Conservation (phyloP, 805 yeast species). For the Brettanomyces naardenensis region DNA sequence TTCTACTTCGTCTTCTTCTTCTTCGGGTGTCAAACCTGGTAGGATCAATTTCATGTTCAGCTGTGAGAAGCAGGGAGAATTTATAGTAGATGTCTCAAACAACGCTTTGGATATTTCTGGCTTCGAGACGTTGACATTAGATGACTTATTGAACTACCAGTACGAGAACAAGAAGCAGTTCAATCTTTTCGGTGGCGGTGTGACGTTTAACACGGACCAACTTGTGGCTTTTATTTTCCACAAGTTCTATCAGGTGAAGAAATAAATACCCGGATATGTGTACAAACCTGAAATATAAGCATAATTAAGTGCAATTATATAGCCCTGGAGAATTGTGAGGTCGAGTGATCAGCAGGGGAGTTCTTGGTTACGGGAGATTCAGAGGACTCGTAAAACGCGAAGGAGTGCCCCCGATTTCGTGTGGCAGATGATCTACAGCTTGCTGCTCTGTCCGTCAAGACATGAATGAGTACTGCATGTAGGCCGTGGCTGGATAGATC, state of each 20-base stretch:
- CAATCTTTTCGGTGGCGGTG: conserved; percentile 59
- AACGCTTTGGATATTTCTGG: conserved; percentile 21
- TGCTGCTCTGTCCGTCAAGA: no score
- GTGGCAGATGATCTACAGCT: no score
- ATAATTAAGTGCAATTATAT: no score
- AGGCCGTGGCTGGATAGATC: no score
- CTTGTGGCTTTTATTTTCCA: conserved; percentile 63
- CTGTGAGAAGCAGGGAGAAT: conserved; percentile 66
- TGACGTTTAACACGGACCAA: conserved; percentile 58
- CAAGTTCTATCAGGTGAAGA: conserved; percentile 54
- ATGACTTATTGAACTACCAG: conserved; percentile 64
- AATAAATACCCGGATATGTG: no score
- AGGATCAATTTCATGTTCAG: conserved; percentile 69
- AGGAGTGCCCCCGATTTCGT: no score
- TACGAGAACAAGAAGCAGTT: conserved; percentile 54
- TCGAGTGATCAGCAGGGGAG: no score
- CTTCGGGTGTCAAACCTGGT: conserved; percentile 20
- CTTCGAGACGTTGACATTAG: conserved; percentile 50
- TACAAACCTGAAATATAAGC: no score
- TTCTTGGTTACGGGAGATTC: no score
- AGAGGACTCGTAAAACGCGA: no score
- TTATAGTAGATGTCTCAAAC: conserved; percentile 66
- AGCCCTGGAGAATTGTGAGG: no score
- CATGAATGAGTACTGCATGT: no score
- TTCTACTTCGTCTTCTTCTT: conserved; percentile 24